Percentiles rank a stretch among this genome's conserved stretches.
Evolutionary conservation across 2,329 filamentous ascomycete species (phyloP).

Genomic region (Colletotrichum graminicola): DNA sequence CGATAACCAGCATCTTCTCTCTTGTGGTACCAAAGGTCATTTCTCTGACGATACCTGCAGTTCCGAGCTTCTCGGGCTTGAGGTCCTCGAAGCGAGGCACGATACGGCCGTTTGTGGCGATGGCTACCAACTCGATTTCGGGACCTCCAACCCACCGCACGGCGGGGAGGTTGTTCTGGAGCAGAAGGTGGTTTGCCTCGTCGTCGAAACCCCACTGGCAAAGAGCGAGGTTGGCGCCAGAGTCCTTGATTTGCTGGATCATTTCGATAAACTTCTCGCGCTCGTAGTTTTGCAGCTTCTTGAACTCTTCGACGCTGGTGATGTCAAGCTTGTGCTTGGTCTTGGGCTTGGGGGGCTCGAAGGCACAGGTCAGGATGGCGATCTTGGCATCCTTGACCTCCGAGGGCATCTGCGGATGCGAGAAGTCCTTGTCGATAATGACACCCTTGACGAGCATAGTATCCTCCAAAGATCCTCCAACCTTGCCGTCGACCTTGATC

Average conservation of each 20-base stretch:
- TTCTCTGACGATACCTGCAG: slow-evolving; percentile 89
- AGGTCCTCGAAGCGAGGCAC: slow-evolving; percentile 97
- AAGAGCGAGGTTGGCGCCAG: slow-evolving; percentile 95
- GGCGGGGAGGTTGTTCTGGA: slow-evolving; percentile 95
- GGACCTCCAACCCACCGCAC: slow-evolving; percentile 98
- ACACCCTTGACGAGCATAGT: slow-evolving; percentile 96
- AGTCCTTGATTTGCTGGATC: slow-evolving; percentile 98
- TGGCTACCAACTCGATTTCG: slow-evolving; percentile 98
- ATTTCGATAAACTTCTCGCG: slow-evolving; percentile 97
- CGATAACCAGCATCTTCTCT: slow-evolving; percentile 99
- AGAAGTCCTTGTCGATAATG: slow-evolving; percentile 99
- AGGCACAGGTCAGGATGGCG: slow-evolving; percentile 96
- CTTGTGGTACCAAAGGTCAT: slow-evolving; percentile 97
- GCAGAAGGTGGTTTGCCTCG: slow-evolving; percentile 95
- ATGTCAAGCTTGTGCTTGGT: slow-evolving; percentile 99
- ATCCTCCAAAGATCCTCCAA: slow-evolving; percentile 93
- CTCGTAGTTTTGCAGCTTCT: slow-evolving; percentile 96
- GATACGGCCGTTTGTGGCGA: slow-evolving; percentile 97
- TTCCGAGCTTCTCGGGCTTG: slow-evolving; percentile 89
- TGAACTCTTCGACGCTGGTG: slow-evolving; percentile 96
- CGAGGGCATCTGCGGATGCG: slow-evolving; percentile 97
- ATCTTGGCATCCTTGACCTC: slow-evolving; percentile 97
- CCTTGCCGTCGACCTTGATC: slow-evolving; percentile 99
- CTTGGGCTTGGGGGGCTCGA: slow-evolving; percentile 99
- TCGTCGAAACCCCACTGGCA: slow-evolving; percentile 99